phyloP scores from a whole-genome alignment of 2,329 filamentous ascomycete genomes.

The Colletotrichum tabaci region DNA sequence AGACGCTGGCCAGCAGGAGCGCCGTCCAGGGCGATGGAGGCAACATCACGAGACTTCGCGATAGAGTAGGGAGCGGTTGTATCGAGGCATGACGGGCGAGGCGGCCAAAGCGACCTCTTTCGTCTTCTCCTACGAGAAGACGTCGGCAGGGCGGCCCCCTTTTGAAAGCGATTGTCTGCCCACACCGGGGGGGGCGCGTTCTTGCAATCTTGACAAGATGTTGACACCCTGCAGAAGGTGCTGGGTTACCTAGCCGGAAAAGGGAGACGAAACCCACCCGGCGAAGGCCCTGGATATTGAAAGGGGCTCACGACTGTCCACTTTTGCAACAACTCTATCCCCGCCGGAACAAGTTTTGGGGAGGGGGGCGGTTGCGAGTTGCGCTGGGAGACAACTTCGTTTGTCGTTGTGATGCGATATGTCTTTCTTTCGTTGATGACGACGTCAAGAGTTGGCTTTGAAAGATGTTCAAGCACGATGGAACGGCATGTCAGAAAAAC shows the following conservation, averaged over 20 bases:
- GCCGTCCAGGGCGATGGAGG: slow-evolving; percentile 33
- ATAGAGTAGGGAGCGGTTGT: slow-evolving; percentile 17
- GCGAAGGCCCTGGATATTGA: slow-evolving; percentile 29
- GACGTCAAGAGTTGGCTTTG: not conserved
- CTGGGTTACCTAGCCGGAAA: slow-evolving; percentile 27
- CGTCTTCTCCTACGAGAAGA: not conserved
- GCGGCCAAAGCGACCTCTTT: slow-evolving; percentile 1
- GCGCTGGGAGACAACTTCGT: not conserved
- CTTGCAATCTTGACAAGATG: slow-evolving; percentile 27
- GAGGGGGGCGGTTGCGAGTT: not conserved
- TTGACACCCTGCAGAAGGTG: slow-evolving; percentile 27
- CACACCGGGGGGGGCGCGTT: slow-evolving; percentile 14
- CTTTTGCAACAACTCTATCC: slow-evolving; percentile 32
- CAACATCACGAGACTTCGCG: slow-evolving; percentile 36
- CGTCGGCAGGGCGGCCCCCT: slow-evolving; percentile 25
- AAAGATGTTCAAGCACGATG: too few species aligned
- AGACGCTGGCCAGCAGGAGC: slow-evolving; percentile 40
- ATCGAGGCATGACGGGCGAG: slow-evolving; percentile 37
- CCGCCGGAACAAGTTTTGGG: slow-evolving; percentile 18
- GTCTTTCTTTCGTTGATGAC: not conserved
- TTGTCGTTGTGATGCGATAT: too few species aligned
- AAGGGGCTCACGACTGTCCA: slow-evolving; percentile 40
- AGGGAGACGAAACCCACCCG: slow-evolving; percentile 34
- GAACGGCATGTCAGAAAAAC: too few species aligned
- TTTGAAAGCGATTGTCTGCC: slow-evolving; percentile 32